These are phyloP conservation scores for Pulveroboletus sp. DNA, from an alignment of 1,284 basidiomycete genomes.

Conservation along the genomic window DNA sequence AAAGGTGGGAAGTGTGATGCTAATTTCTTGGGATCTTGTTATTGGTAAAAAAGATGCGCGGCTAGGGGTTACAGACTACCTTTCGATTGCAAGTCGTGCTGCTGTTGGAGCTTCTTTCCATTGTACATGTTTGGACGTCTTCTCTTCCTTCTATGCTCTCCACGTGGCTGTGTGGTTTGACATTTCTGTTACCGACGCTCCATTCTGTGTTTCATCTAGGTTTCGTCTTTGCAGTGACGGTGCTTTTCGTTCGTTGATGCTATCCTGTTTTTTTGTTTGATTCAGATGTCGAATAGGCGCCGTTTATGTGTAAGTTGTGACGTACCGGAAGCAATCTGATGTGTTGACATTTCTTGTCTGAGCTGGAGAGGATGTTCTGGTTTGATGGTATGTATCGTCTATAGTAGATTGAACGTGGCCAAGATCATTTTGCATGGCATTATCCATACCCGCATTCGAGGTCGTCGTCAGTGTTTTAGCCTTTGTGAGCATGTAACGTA, in stretches of 20 bases:
- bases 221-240: too few relatives aligned
- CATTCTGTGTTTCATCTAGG: too few relatives aligned
- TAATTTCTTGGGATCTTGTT: constrained; percentile 44
- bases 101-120: not conserved
- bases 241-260: constrained; percentile 8
- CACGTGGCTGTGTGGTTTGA: too few relatives aligned
- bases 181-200: too few relatives aligned
- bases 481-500: too few relatives aligned
- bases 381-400: not conserved
- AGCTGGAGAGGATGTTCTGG: not conserved
- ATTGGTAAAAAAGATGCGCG: constrained; percentile 45
- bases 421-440: not conserved
- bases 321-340: not conserved
- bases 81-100: constrained; percentile 22
- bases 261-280: constrained; percentile 4
- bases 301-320: constrained; percentile 9
- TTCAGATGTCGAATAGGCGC: not conserved
- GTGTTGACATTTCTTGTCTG: constrained; percentile 2
- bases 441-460: not conserved
- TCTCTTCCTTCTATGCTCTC: not conserved
- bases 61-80: constrained; percentile 22
- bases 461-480: too few relatives aligned
- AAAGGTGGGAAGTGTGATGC: constrained; percentile 18
- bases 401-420: not conserved
- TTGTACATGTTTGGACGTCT: not conserved